Evolutionary conservation across 495 filamentous ascomycete species (phyloP).

Genomic region (Glonium stellatum): DNA sequence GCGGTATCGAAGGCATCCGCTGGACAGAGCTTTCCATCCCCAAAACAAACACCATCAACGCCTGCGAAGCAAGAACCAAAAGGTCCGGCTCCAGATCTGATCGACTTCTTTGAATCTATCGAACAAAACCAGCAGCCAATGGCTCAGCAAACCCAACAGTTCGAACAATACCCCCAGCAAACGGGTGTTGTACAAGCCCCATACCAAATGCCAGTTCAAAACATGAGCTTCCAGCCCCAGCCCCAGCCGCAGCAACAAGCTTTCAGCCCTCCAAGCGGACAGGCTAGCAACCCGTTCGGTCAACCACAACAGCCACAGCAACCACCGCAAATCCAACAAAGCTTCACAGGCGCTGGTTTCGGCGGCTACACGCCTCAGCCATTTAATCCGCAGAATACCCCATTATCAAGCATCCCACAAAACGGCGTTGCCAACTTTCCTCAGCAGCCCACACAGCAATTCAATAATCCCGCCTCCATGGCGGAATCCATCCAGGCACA

Average conservation of each 20-base stretch:
- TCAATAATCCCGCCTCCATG: constrained; percentile 14
- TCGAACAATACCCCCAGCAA: constrained; percentile 40
- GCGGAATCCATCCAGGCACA: constrained; percentile 27
- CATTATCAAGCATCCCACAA: constrained; percentile 58
- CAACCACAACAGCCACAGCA: constrained; percentile 37
- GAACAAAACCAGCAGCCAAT: constrained; percentile 80
- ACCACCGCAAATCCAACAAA: constrained; percentile 46
- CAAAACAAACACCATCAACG: constrained; percentile 26
- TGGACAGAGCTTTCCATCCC: constrained; percentile 25
- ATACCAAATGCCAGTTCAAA: constrained; percentile 38
- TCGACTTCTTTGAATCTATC: constrained; percentile 98
- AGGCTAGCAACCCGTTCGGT: constrained; percentile 35
- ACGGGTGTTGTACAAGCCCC: constrained; percentile 36
- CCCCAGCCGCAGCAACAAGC: constrained; percentile 38
- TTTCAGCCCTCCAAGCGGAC: constrained; percentile 42
- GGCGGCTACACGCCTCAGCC: constrained; percentile 59
- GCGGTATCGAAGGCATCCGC: constrained; percentile 28
- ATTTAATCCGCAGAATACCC: constrained; percentile 35
- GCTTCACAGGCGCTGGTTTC: constrained; percentile 76
- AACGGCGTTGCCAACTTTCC: constrained; percentile 44
- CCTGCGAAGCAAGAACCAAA: constrained; percentile 44
- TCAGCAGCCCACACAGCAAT: constrained; percentile 41
- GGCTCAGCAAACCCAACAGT: constrained; percentile 42
- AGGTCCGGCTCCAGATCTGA: constrained; percentile 72
- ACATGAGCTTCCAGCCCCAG: constrained; percentile 41